These are phyloP conservation scores for Citrullus mucosospermus DNA, from an alignment of 306 rosid species.

Conservation along the genomic window DNA sequence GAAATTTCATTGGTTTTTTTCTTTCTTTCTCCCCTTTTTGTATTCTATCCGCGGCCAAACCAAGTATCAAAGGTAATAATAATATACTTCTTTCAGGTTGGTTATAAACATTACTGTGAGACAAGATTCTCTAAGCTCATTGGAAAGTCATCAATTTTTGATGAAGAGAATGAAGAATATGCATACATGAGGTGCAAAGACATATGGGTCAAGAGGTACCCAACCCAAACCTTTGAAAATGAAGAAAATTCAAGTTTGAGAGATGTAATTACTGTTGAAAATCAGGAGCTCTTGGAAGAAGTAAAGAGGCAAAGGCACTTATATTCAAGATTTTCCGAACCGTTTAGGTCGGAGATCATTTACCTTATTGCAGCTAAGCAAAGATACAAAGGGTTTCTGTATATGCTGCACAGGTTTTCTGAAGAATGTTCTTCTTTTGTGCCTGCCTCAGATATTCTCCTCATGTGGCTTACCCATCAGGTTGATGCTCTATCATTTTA, in stretches of 20 bases:
- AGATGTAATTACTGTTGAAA: neutral
- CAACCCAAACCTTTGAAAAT: slow-evolving; percentile 64
- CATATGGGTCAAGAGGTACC: slow-evolving; percentile 49
- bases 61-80: neutral
- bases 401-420: slow-evolving; percentile 31
- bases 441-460: slow-evolving; percentile 66
- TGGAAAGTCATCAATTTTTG: slow-evolving; percentile 51
- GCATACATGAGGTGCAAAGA: slow-evolving; percentile 56
- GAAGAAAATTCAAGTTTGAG: slow-evolving; percentile 28
- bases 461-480: slow-evolving; percentile 89
- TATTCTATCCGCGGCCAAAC: neutral
- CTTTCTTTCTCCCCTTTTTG: neutral
- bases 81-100: slow-evolving; percentile 21
- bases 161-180: slow-evolving; percentile 84
- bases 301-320: slow-evolving; percentile 34
- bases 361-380: slow-evolving; percentile 69
- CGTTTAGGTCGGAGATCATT: slow-evolving; percentile 53
- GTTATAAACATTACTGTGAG: slow-evolving; percentile 60
- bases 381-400: slow-evolving; percentile 63
- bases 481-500: slow-evolving; percentile 15
- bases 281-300: slow-evolving; percentile 30
- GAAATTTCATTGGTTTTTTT: neutral
- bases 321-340: slow-evolving; percentile 37
- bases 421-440: slow-evolving; percentile 42
- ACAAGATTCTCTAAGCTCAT: slow-evolving; percentile 47